phyloP scores from a whole-genome alignment of 192 early-diverging fungal species.

The Gigaspora rosea region DNA sequence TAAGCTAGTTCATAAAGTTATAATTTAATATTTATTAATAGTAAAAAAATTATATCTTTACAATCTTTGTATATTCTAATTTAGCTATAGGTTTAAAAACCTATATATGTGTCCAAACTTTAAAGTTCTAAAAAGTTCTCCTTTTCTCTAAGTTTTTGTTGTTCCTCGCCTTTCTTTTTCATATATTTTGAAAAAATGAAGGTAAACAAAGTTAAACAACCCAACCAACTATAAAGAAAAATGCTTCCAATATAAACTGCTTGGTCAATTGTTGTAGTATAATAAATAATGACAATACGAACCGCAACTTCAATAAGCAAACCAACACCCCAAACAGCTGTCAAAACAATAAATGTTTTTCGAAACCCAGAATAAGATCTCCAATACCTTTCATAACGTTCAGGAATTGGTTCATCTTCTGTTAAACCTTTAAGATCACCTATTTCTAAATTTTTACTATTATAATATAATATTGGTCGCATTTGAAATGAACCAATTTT shows the following conservation, averaged over 20 bases:
- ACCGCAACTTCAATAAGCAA: neutral
- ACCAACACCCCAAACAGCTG: neutral
- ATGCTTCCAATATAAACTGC: neutral
- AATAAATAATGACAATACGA: neutral
- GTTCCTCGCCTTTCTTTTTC: too few relatives aligned
- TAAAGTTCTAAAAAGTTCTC: too few relatives aligned
- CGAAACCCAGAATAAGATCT: neutral
- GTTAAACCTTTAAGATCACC: constrained; percentile 27
- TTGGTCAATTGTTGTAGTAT: neutral
- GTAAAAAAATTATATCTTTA: too few relatives aligned
- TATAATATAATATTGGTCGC: constrained; percentile 44
- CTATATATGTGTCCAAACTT: too few relatives aligned
- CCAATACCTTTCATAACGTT: neutral
- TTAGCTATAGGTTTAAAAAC: too few relatives aligned
- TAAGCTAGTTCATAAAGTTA: too few relatives aligned
- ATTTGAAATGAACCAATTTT: constrained; percentile 34
- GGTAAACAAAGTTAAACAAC: neutral
- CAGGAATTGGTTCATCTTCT: neutral
- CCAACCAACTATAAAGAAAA: neutral
- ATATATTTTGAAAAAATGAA: neutral
- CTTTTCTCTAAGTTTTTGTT: too few relatives aligned
- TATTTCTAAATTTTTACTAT: constrained; percentile 40
- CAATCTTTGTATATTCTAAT: too few relatives aligned
- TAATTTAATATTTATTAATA: too few relatives aligned
- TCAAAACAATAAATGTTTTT: neutral